Conservation (phyloP, 768 basidiomycete genomes). For the Boletus speciosus region DNA sequence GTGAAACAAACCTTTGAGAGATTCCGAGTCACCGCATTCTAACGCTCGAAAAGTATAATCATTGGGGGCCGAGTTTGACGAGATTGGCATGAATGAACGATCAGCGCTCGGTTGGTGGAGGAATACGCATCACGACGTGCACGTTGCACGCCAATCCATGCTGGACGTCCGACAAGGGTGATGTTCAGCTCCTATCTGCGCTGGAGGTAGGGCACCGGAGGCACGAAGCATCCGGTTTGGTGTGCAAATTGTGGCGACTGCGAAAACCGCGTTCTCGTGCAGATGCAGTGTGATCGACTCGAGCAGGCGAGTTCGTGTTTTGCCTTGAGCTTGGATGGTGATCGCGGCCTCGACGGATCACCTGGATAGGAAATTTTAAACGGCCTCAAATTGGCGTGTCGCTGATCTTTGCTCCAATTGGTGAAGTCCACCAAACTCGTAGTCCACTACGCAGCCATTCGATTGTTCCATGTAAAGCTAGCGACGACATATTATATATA, state of each 20-base stretch:
- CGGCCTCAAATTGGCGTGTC: conserved; percentile 23
- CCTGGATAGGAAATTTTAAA: too few species aligned
- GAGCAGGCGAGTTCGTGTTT: conserved; percentile 11
- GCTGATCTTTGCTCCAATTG: conserved; percentile 7
- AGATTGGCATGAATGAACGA: conserved; percentile 5
- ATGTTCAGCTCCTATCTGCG: conserved; percentile 14
- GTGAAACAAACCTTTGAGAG: conserved; percentile 4
- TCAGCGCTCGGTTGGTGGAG: conserved; percentile 1
- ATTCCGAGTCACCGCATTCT: not conserved
- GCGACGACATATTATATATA: not conserved
- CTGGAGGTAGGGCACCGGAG: conserved; percentile 8
- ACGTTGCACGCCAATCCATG: conserved; percentile 25
- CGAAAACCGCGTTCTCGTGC: conserved; percentile 14
- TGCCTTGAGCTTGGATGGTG: conserved; percentile 2
- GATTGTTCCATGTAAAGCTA: conserved; percentile 7
- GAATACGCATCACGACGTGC: conserved; percentile 11
- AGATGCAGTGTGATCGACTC: conserved; percentile 6
- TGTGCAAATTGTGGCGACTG: conserved; percentile 6
- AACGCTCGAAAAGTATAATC: conserved; percentile 3
- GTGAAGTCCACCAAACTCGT: too few species aligned
- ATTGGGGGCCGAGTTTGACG: not conserved
- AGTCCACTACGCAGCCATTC: conserved; percentile 9
- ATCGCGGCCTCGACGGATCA: conserved; percentile 21
- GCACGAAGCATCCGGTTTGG: conserved; percentile 8
- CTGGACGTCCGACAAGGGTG: conserved; percentile 3